A percentile compares a stretch with the other conserved stretches of the same genome.
phyloP scores from a whole-genome alignment of 2,329 filamentous ascomycete genomes.

The Colletotrichum tofieldiae region DNA sequence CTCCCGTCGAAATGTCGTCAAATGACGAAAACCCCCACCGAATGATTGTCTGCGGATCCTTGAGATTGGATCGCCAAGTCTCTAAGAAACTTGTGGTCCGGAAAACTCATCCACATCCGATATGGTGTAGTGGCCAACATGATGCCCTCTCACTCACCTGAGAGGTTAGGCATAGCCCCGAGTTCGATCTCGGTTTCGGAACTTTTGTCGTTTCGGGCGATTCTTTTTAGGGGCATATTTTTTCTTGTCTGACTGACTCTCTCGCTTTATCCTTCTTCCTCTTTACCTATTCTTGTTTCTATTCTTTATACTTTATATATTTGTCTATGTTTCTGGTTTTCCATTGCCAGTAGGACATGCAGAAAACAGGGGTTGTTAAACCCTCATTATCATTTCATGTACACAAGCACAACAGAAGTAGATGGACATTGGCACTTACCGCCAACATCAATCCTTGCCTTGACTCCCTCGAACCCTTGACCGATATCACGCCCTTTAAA shows the following conservation, averaged over 20 bases:
- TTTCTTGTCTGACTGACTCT: not conserved
- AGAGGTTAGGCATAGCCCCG: conserved; percentile 35
- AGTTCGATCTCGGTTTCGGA: conserved; percentile 37
- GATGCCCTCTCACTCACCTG: conserved; percentile 19
- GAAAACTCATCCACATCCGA: not conserved
- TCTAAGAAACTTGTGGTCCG: not conserved
- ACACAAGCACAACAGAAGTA: no score
- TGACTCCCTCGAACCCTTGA: not conserved
- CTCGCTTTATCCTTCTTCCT: not conserved
- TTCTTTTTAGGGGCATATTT: not conserved
- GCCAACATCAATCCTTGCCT: not conserved
- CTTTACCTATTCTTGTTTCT: no score
- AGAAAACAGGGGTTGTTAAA: no score
- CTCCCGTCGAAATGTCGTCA: not conserved
- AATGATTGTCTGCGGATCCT: not conserved
- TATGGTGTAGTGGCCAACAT: conserved; percentile 38
- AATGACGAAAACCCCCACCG: no score
- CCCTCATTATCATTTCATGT: no score
- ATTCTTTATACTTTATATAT: no score
- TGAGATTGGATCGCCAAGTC: not conserved
- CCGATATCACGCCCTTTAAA: not conserved
- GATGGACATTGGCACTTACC: not conserved
- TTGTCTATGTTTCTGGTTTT: no score
- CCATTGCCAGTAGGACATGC: no score
- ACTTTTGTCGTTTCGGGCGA: not conserved